Evolutionary conservation across 1,284 basidiomycete genomes (phyloP), one percentile per base, ranked within the genome.

Genomic region (Marasmius tenuissimus): DNA sequence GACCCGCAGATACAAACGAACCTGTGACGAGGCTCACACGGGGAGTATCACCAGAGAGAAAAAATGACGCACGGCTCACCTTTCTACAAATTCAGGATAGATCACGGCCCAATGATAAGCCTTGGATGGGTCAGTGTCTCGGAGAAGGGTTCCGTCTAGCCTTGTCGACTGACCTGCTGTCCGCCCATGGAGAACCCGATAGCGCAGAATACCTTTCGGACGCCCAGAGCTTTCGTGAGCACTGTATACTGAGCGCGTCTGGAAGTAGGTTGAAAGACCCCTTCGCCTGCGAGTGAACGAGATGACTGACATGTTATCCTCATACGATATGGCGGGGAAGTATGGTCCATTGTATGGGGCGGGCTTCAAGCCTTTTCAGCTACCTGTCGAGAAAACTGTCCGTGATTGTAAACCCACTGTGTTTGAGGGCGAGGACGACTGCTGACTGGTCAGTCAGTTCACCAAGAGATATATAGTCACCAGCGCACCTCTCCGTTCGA

Each of bases 161-260:
- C 50, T 10, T 37, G 33, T 10, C 42, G 64, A 71, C 66, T 67
- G 27, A 73, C 84, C 76, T 85, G 84, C 67, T 85, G 85, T 1
- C 79, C 86, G 45, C 85, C 84, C 85, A 87, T 87, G 8, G 84
- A 86, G 68, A 87, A 87, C 0, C 84, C 85, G 18, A 86, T 76
- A 33, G 81, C 84, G 50, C 80, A 79, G 61, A 75, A 78, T 0
- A 84, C 71, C 65, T 84, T 81, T 55, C 78, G 72, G 18, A 87
- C 72, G 4, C 78, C 79, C 6, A 86, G 72, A 27, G 76, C 72
- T 63, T 82, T 77, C 33, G 79, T 82, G 6, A 87, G 76, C 5
- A 86, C 82, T 14, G 77, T 74, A 67, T 85, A 77, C 67, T 87
- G 85, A 8, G 85, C 83, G 18, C 80, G 83, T 61, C 85, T 85